Evolutionary conservation across 345 rosid species (phyloP).

Genomic region (Eutrema heterophyllum): DNA sequence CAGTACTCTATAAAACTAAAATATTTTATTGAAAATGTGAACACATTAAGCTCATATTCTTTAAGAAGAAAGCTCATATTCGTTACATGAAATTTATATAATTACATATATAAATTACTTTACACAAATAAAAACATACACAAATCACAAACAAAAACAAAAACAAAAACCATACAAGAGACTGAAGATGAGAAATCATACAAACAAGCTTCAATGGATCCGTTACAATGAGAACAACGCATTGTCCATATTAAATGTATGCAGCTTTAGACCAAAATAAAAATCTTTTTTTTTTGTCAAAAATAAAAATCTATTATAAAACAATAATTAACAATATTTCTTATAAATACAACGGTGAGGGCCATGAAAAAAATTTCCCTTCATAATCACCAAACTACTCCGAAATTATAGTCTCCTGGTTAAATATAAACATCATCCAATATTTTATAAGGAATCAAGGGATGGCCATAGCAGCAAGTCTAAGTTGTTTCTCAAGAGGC

Average conservation of each 20-base stretch:
- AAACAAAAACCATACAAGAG: too few species aligned
- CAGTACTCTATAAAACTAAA: too few species aligned
- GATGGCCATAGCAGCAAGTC: slow-evolving; percentile 54
- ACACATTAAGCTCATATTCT: too few species aligned
- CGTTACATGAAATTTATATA: too few species aligned
- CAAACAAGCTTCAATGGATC: too few species aligned
- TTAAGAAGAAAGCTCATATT: too few species aligned
- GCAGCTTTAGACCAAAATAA: not conserved
- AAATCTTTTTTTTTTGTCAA: too few species aligned
- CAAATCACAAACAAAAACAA: too few species aligned
- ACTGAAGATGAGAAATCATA: too few species aligned
- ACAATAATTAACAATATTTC: not conserved
- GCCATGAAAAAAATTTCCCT: not conserved
- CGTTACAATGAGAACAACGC: not conserved
- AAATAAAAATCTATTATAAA: not conserved
- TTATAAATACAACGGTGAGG: not conserved
- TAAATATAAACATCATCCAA: not conserved
- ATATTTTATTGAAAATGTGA: too few species aligned
- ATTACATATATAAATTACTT: too few species aligned
- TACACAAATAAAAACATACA: too few species aligned
- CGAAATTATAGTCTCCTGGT: not conserved
- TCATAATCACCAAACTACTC: not conserved
- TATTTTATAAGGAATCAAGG: not conserved
- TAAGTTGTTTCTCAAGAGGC: slow-evolving; percentile 69
- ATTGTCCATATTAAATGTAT: not conserved